Evolutionary conservation across 2,329 filamentous ascomycete species (phyloP).

Genomic region (Ascochyta viciae-villosae): DNA sequence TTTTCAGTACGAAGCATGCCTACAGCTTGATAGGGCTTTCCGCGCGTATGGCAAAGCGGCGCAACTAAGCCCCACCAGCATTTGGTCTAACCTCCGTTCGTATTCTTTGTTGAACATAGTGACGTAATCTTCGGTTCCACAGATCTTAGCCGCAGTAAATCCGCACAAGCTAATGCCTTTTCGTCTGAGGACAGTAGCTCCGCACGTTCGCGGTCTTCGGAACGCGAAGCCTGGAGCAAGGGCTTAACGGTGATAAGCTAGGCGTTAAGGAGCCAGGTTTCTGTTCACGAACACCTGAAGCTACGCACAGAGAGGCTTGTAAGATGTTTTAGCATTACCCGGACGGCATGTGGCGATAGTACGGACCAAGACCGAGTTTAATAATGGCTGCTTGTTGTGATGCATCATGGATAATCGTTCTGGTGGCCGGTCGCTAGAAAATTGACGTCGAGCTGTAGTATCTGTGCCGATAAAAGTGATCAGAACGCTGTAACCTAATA

Average conservation of each 20-base stretch:
- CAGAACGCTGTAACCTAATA: too few relatives aligned
- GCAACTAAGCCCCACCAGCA: background rate
- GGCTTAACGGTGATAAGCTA: background rate
- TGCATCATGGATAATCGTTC: background rate
- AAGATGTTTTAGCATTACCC: background rate
- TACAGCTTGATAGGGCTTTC: too few relatives aligned
- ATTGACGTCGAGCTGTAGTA: background rate
- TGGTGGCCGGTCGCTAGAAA: background rate
- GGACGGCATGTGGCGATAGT: background rate
- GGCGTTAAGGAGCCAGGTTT: background rate
- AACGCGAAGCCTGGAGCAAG: background rate
- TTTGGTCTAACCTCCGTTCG: constrained; percentile 12
- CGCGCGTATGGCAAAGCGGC: too few relatives aligned
- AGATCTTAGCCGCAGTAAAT: constrained; percentile 5
- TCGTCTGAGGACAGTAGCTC: background rate
- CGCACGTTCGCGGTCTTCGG: background rate
- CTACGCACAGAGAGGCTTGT: background rate
- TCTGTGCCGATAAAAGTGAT: too few relatives aligned
- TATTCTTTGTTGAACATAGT: background rate
- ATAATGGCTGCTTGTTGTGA: background rate
- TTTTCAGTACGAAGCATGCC: too few relatives aligned
- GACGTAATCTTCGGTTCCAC: constrained; percentile 4
- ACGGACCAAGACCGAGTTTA: background rate
- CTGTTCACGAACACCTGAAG: background rate
- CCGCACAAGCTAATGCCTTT: constrained; percentile 1